phyloP scores from a whole-genome alignment of 306 rosid species.

The Lagenaria siceraria region DNA sequence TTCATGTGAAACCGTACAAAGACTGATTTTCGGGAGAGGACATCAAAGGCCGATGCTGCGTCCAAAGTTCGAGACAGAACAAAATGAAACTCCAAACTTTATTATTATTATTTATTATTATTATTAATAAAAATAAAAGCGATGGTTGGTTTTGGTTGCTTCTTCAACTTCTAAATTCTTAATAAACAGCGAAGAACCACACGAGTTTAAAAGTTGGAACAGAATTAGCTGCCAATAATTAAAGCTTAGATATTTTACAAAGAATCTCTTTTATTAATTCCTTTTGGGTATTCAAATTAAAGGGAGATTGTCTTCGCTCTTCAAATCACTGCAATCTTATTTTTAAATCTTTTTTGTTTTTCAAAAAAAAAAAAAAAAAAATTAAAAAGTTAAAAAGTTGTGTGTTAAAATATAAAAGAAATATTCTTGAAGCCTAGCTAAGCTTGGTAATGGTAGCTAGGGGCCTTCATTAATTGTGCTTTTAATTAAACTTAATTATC shows the following conservation, averaged over 20 bases:
- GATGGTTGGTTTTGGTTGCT: background rate
- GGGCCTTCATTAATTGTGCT: background rate
- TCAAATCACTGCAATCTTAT: background rate
- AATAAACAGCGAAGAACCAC: background rate
- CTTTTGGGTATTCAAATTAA: background rate
- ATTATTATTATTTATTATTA: too few species aligned
- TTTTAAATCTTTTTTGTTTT: too few species aligned
- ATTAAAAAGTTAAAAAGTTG: background rate
- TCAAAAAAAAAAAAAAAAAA: too few species aligned
- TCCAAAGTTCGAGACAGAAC: background rate
- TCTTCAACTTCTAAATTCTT: background rate
- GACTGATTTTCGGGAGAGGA: background rate
- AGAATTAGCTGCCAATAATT: background rate
- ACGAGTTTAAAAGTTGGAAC: background rate
- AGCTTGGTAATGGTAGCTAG: too few species aligned
- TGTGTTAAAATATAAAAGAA: background rate
- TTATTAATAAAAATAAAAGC: background rate
- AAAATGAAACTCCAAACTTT: background rate
- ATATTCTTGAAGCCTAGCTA: background rate
- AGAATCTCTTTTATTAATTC: background rate
- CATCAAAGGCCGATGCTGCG: background rate
- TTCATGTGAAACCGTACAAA: too few species aligned
- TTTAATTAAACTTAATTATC: background rate
- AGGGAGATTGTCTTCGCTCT: background rate
- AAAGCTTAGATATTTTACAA: background rate